These are phyloP conservation scores for Eucalyptus cloeziana DNA, from an alignment of 345 rosid genomes.

Conservation along the genomic window DNA sequence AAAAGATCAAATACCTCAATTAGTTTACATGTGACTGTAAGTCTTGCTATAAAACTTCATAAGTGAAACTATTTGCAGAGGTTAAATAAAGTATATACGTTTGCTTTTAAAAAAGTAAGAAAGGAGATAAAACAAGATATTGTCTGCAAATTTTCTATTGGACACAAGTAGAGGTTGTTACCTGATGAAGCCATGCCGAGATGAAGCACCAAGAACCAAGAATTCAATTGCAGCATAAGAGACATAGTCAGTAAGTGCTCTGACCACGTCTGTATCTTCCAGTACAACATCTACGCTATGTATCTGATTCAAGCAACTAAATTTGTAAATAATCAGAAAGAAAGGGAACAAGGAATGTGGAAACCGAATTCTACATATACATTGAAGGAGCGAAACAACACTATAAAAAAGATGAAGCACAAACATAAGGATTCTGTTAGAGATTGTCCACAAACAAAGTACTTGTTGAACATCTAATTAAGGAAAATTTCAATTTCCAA, in stretches of 20 bases:
- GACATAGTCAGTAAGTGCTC: conserved; percentile 63
- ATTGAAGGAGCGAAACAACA: not conserved
- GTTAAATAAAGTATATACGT: not conserved
- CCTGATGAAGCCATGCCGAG: conserved; percentile 69
- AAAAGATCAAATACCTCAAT: not conserved
- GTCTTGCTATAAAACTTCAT: not conserved
- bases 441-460: not conserved
- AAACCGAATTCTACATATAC: not conserved
- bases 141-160: not conserved
- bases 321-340: not conserved
- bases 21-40: not conserved
- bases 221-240: conserved; percentile 59
- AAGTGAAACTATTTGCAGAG: not conserved
- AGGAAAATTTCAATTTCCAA: not conserved
- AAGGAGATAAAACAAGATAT: not conserved
- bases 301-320: conserved; percentile 18
- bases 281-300: conserved; percentile 50
- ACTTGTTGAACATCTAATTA: not conserved
- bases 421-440: not conserved
- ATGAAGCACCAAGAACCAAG: conserved; percentile 74
- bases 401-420: not conserved
- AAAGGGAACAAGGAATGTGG: not conserved
- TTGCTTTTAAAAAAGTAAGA: not conserved
- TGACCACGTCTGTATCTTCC: conserved; percentile 52
- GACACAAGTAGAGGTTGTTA: not conserved